These are phyloP conservation scores for Erythrobasidium hasegawianum DNA, from an alignment of 1,284 basidiomycete genomes.

Conservation along the genomic window DNA sequence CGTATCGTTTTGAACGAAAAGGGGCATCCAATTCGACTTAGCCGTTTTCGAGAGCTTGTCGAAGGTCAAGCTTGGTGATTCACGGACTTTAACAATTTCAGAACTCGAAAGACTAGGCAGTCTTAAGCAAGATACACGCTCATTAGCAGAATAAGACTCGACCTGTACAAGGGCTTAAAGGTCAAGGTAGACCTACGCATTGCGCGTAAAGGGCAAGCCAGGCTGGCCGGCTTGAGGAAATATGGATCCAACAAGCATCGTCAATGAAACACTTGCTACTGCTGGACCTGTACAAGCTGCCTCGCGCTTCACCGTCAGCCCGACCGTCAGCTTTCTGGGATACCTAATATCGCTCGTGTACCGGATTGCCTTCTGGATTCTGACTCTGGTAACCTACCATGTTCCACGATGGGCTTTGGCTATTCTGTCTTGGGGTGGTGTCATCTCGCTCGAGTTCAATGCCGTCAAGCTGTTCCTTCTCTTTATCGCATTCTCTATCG, in stretches of 20 bases:
- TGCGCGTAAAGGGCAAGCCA: too few species aligned
- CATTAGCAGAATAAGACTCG: too few species aligned
- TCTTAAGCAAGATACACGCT: too few species aligned
- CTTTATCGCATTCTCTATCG: slow-evolving; percentile 21
- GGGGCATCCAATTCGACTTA: too few species aligned
- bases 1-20: neutral
- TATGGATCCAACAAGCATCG: too few species aligned
- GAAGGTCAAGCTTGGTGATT: too few species aligned
- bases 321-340: slow-evolving; percentile 19
- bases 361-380: slow-evolving; percentile 22
- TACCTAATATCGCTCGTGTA: slow-evolving; percentile 18
- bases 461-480: slow-evolving; percentile 33
- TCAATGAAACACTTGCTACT: neutral
- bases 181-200: too few species aligned
- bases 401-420: slow-evolving; percentile 26
- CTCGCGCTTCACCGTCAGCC: slow-evolving; percentile 15
- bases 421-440: slow-evolving; percentile 30
- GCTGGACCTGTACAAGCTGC: neutral
- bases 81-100: too few species aligned
- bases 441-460: slow-evolving; percentile 35
- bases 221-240: too few species aligned
- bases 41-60: too few species aligned
- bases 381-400: slow-evolving; percentile 28
- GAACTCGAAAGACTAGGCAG: too few species aligned
- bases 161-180: too few species aligned